Evolutionary conservation across 2,329 filamentous ascomycete genomes (phyloP), one percentile per base, ranked within the genome.

Genomic region (Colletotrichum destructivum): DNA sequence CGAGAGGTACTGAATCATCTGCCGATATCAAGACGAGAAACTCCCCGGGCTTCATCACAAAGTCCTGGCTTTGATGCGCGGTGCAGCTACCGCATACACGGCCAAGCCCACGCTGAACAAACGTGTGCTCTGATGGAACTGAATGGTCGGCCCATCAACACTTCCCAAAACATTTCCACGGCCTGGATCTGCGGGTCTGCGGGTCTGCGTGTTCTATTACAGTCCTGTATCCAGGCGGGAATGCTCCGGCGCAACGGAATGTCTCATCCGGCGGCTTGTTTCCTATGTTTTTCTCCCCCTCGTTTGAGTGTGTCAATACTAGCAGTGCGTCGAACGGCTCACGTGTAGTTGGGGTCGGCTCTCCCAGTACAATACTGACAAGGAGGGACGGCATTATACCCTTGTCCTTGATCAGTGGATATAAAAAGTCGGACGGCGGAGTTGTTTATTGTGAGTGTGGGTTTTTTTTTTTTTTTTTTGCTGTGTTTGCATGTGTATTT

Each of bases 1-100:
- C 67, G 85, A 82, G 54, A 77, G 81, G 63, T 83, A 82, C 68
- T 83, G 76, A 61, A 26, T 3, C 31, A 18, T 13, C n/a, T 42
- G 35, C n/a, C 18, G 13, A 62, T 3, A 13, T 15, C 31, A n/a
- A 16, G 40, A 60, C 11, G 23, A 23, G 40, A 23, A 26, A 31
- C 15, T 12, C 26, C 15, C 16, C 16, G 15, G 15, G 35, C 18
- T 35, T 23, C 35, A 42, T 35, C 35, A 11, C 8, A 38, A 23
- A 40, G 35, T 57, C n/a, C n/a, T 57, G 35, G 21, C 60, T 26
- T 42, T 26, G 31, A 26, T 51, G 18, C 21, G 18, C 44, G 26
- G 51, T 13, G 60, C 46, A 23, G n/a, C 54, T 42, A 18, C 11
- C 21, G 31, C n/a, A 13, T 8, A 35, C 13, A 23, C 4, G 7